phyloP scores from a whole-genome alignment of 768 basidiomycete genomes.

The Tylopilus vinaceipallidus region DNA sequence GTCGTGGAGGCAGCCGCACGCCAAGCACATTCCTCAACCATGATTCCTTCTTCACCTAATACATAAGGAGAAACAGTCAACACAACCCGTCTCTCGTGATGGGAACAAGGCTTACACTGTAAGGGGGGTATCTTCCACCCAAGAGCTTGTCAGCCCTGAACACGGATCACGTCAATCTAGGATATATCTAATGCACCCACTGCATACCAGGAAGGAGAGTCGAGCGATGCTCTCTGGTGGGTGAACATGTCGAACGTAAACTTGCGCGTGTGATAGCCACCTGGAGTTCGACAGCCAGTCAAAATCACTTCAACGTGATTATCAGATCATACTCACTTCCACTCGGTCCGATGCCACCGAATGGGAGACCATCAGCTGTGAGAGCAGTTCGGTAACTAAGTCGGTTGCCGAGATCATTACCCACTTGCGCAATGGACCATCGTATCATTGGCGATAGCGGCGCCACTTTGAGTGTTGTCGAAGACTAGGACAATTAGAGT shows the following conservation, averaged over 20 bases:
- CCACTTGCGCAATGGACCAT: conserved; percentile 58
- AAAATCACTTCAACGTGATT: neutral
- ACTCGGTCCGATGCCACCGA: conserved; percentile 71
- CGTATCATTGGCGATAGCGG: conserved; percentile 66
- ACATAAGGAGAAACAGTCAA: neutral
- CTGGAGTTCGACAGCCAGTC: conserved; percentile 33
- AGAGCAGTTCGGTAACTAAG: neutral
- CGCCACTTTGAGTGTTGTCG: conserved; percentile 68
- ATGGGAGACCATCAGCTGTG: conserved; percentile 61
- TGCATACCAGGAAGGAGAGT: conserved; percentile 37
- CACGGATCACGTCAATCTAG: neutral
- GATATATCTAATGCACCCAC: neutral
- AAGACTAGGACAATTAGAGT: conserved; percentile 45
- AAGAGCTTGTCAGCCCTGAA: conserved; percentile 26
- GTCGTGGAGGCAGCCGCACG: conserved; percentile 23
- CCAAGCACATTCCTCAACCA: conserved; percentile 18
- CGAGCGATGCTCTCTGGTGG: conserved; percentile 58
- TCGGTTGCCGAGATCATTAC: conserved; percentile 8
- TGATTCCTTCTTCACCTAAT: conserved; percentile 28
- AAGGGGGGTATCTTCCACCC: conserved; percentile 31
- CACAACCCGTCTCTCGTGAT: neutral
- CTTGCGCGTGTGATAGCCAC: conserved; percentile 70
- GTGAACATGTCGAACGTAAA: conserved; percentile 77
- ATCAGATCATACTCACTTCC: conserved; percentile 52
- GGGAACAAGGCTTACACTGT: conserved; percentile 16